phyloP scores from a whole-genome alignment of 345 rosid species.

The Cardamine occulta region DNA sequence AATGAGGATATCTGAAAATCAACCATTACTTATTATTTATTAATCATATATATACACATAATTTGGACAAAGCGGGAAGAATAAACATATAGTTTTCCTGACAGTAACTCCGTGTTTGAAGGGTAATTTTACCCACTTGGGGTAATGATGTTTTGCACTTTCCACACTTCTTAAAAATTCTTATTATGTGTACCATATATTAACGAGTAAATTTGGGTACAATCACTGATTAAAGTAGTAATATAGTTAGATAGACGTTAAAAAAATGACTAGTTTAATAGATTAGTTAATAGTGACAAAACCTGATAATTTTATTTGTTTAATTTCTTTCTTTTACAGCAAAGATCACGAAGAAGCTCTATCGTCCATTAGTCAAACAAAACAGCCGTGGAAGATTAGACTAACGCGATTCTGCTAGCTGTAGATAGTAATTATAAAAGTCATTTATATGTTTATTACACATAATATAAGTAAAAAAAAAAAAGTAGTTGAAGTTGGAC shows the following conservation, averaged over 20 bases:
- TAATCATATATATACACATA: neutral
- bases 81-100: conserved; percentile 30
- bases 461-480: neutral
- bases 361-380: conserved; percentile 41
- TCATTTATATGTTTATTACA: conserved; percentile 1
- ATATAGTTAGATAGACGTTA: conserved; percentile 21
- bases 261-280: conserved; percentile 16
- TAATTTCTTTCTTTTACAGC: conserved; percentile 39
- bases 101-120: conserved; percentile 46
- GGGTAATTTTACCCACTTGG: conserved; percentile 38
- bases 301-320: conserved; percentile 12
- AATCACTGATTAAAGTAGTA: conserved; percentile 13
- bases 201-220: conserved; percentile 35
- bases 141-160: conserved; percentile 42
- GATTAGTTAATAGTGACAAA: conserved; percentile 38
- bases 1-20: neutral
- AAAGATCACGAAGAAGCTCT: conserved; percentile 36
- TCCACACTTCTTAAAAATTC: conserved; percentile 39
- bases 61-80: conserved; percentile 5
- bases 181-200: conserved; percentile 41
- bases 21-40: neutral
- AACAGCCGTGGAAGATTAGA: conserved; percentile 43
- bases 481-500: neutral
- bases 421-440: conserved; percentile 13
- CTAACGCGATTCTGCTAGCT: conserved; percentile 38